A percentile compares a stretch with the other conserved stretches of the same genome.
Conservation (phyloP, 345 rosid species). For the Aquilaria yunnanensis region DNA sequence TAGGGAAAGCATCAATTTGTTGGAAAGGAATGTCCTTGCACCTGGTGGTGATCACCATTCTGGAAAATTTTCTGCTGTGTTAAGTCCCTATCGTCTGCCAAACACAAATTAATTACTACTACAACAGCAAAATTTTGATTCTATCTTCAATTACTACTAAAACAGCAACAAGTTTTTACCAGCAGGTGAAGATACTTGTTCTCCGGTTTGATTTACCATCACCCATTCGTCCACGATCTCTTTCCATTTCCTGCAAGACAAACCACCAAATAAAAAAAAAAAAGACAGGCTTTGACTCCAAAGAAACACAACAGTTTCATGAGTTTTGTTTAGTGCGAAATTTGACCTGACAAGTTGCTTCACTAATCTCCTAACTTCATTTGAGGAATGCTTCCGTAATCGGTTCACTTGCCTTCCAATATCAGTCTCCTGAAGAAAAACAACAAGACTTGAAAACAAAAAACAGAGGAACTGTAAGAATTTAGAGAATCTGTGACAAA, state of each 20-base stretch:
- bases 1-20: constrained; percentile 9
- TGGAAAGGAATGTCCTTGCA: constrained; percentile 25
- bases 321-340: neutral
- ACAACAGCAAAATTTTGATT: neutral
- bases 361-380: constrained; percentile 52
- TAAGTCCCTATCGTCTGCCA: constrained; percentile 81
- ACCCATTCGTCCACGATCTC: constrained; percentile 93
- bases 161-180: constrained; percentile 10
- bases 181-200: constrained; percentile 37
- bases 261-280: constrained; percentile 4
- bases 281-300: too few relatives aligned
- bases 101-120: constrained; percentile 11
- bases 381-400: constrained; percentile 50
- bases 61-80: constrained; percentile 68
- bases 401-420: constrained; percentile 61
- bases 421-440: constrained; percentile 53
- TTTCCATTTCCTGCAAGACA: constrained; percentile 80
- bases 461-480: neutral
- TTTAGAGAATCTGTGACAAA: neutral
- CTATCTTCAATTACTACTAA: too few relatives aligned
- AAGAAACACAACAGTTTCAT: too few relatives aligned
- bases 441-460: constrained; percentile 8
- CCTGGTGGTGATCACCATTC: constrained; percentile 81
- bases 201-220: constrained; percentile 66
- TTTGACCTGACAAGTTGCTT: constrained; percentile 61